phyloP scores from a whole-genome alignment of 2,329 filamentous ascomycete genomes.

The Botrytis sinoallii region DNA sequence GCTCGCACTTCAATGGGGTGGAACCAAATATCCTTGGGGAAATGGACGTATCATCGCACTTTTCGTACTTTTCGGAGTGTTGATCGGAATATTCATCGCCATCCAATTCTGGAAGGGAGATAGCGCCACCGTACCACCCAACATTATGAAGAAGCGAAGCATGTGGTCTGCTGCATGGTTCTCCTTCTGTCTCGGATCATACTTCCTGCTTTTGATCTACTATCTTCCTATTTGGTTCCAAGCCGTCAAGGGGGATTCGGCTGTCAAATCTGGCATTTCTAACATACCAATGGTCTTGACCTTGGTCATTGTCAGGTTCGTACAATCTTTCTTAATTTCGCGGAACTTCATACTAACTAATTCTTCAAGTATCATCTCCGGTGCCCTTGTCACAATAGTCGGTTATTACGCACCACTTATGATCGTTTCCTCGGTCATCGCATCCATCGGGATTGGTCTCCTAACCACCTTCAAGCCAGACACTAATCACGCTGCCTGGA shows the following conservation, averaged over 20 bases:
- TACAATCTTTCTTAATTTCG: slow-evolving; percentile 23
- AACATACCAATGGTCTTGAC: slow-evolving; percentile 38
- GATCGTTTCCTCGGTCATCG: slow-evolving; percentile 49
- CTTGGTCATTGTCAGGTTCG: slow-evolving; percentile 32
- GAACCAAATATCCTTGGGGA: slow-evolving; percentile 40
- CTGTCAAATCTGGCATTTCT: slow-evolving; percentile 46
- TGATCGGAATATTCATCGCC: slow-evolving; percentile 35
- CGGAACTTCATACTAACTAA: neutral
- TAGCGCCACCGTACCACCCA: slow-evolving; percentile 42
- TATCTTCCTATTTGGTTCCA: slow-evolving; percentile 50
- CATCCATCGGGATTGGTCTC: slow-evolving; percentile 45
- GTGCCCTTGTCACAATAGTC: neutral
- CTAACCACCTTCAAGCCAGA: slow-evolving; percentile 51
- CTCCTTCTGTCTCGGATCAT: slow-evolving; percentile 38
- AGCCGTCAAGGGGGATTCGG: slow-evolving; percentile 44
- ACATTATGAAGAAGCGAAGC: slow-evolving; percentile 40
- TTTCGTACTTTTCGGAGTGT: slow-evolving; percentile 36
- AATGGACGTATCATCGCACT: slow-evolving; percentile 39
- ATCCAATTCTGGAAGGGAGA: slow-evolving; percentile 42
- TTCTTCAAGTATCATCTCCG: neutral
- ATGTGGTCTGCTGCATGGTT: slow-evolving; percentile 39
- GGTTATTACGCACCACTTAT: slow-evolving; percentile 51
- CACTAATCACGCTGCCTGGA: slow-evolving; percentile 50
- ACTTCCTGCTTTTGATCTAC: slow-evolving; percentile 43
- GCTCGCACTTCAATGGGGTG: slow-evolving; percentile 43